Evolutionary conservation across 345 rosid species (phyloP).

Genomic region (Atalantia buxifolia): DNA sequence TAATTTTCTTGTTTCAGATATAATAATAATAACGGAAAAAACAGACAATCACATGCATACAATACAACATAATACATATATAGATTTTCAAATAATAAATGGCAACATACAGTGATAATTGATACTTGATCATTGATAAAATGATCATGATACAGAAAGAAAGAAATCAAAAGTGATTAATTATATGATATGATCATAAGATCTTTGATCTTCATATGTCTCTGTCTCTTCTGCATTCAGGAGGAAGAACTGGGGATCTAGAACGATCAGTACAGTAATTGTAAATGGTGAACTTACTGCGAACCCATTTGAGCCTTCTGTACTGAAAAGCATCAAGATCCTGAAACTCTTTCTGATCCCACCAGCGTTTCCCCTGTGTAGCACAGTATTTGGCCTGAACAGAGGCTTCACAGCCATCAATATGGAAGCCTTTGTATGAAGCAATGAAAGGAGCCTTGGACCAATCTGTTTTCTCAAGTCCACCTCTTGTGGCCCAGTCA

Average conservation of each 20-base stretch:
- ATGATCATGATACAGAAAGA: not conserved
- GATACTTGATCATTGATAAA: too few relatives aligned
- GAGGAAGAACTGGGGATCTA: slow-evolving; percentile 36
- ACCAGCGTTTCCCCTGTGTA: slow-evolving; percentile 67
- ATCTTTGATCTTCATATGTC: slow-evolving; percentile 27
- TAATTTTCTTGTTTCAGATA: not conserved
- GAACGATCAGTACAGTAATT: slow-evolving; percentile 55
- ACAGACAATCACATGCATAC: not conserved
- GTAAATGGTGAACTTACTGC: slow-evolving; percentile 49
- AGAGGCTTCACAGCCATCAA: slow-evolving; percentile 63
- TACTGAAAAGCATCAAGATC: slow-evolving; percentile 53
- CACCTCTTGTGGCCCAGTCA: slow-evolving; percentile 93
- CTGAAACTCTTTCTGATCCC: slow-evolving; percentile 66
- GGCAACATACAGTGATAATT: not conserved
- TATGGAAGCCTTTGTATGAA: slow-evolving; percentile 51
- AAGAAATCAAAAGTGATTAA: not conserved
- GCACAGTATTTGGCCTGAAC: slow-evolving; percentile 68
- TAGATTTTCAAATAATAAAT: not conserved
- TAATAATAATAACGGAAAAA: not conserved
- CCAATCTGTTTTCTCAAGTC: slow-evolving; percentile 87
- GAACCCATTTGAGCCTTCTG: slow-evolving; percentile 56
- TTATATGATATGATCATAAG: not conserved
- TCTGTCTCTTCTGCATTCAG: slow-evolving; percentile 60
- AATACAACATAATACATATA: not conserved
- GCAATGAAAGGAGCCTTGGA: slow-evolving; percentile 73